These are phyloP conservation scores for Logfia minima DNA, from an alignment of 129 eudicot genomes.

Conservation along the genomic window DNA sequence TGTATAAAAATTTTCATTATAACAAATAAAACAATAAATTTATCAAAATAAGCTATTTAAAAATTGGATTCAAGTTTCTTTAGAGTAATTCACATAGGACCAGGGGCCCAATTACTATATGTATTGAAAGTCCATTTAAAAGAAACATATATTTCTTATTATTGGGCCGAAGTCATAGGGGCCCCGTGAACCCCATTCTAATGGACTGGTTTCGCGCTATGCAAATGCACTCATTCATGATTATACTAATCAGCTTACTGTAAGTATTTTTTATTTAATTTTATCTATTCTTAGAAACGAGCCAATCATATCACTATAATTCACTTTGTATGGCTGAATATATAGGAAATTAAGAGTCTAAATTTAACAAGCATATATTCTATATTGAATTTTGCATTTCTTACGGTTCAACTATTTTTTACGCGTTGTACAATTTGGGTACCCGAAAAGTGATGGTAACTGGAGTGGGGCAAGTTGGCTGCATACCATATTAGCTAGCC, in stretches of 20 bases:
- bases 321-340: not conserved
- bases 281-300: not conserved
- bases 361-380: not conserved
- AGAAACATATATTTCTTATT: too few relatives aligned
- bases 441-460: constrained; percentile 58
- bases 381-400: not conserved
- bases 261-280: constrained; percentile 12
- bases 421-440: too few relatives aligned
- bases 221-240: constrained; percentile 73
- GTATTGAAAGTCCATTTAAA: too few relatives aligned
- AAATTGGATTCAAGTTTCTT: too few relatives aligned
- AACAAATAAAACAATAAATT: too few relatives aligned
- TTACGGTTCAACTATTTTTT: too few relatives aligned
- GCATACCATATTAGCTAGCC: constrained; percentile 93
- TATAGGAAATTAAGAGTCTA: not conserved
- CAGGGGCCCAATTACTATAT: too few relatives aligned
- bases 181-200: too few relatives aligned
- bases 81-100: too few relatives aligned
- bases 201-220: constrained; percentile 5
- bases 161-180: too few relatives aligned
- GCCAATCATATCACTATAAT: not conserved
- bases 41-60: too few relatives aligned
- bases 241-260: constrained; percentile 63
- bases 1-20: too few relatives aligned
- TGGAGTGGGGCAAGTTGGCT: constrained; percentile 79